Conservation (phyloP, 768 basidiomycete species). For the Leccinum longicurvipes region DNA sequence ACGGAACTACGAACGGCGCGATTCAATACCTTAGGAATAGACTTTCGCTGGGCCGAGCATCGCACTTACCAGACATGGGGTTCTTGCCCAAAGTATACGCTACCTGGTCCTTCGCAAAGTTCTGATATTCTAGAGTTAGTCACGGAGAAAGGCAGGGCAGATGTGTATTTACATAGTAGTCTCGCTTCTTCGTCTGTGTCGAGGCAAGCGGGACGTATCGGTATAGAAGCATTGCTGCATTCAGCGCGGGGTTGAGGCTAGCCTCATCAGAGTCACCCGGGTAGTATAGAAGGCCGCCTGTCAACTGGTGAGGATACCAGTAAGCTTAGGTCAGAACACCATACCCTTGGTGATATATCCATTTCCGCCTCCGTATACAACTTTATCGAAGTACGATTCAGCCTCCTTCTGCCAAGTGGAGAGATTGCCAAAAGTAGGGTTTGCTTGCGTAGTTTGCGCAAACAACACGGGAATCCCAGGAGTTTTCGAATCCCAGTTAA, state of each 20-base stretch:
- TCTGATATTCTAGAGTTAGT: conserved; percentile 36
- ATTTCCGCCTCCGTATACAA: conserved; percentile 55
- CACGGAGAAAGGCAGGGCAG: neutral
- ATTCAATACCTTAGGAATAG: conserved; percentile 1
- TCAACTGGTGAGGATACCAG: neutral
- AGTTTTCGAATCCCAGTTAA: conserved; percentile 89
- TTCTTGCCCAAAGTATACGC: conserved; percentile 86
- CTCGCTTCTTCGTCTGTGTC: conserved; percentile 47
- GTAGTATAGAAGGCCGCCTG: conserved; percentile 80
- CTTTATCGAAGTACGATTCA: conserved; percentile 72
- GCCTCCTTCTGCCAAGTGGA: conserved; percentile 65
- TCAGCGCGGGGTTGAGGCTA: conserved; percentile 82
- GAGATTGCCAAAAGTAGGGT: conserved; percentile 54
- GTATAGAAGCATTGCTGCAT: conserved; percentile 78
- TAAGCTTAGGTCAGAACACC: conserved; percentile 9
- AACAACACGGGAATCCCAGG: conserved; percentile 76
- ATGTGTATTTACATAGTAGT: conserved; percentile 53
- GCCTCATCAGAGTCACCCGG: conserved; percentile 79
- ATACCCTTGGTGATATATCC: conserved; percentile 62
- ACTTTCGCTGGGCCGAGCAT: neutral
- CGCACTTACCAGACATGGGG: conserved; percentile 71
- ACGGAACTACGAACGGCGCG: conserved; percentile 31
- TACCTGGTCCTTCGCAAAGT: conserved; percentile 72
- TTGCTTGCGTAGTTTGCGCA: conserved; percentile 64
- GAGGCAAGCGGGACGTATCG: conserved; percentile 77